Conservation (phyloP, 2,329 filamentous ascomycete species). For the Penicillium sp. region DNA sequence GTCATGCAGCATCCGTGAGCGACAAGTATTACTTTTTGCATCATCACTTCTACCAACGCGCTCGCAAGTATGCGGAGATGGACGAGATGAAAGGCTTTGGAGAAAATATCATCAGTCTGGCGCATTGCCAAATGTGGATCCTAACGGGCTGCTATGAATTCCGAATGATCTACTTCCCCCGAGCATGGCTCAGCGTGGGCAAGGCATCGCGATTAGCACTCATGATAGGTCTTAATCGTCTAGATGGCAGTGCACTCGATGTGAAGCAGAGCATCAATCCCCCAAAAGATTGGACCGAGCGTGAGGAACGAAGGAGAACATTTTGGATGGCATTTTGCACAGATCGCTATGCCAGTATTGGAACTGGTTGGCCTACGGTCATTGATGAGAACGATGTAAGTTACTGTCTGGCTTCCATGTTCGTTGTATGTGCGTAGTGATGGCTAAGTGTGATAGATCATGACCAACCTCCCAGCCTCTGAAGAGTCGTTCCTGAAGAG, state of each 20-base stretch:
- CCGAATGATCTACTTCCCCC: conserved; percentile 95
- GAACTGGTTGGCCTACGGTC: conserved; percentile 95
- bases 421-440: neutral
- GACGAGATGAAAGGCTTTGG: conserved; percentile 93
- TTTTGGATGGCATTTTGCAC: conserved; percentile 95
- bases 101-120: conserved; percentile 82
- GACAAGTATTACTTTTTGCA: conserved; percentile 81
- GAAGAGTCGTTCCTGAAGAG: conserved; percentile 86
- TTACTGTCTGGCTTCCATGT: conserved; percentile 1
- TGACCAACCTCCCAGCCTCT: conserved; percentile 79
- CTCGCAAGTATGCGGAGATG: conserved; percentile 85
- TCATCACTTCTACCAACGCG: conserved; percentile 85
- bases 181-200: conserved; percentile 92
- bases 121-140: conserved; percentile 82
- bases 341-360: conserved; percentile 92
- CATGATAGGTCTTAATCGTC: conserved; percentile 89
- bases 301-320: conserved; percentile 84
- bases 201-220: conserved; percentile 77
- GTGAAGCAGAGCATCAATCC: conserved; percentile 90
- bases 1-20: conserved; percentile 79
- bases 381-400: conserved; percentile 83
- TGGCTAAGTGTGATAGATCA: conserved; percentile 57
- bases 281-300: conserved; percentile 89
- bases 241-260: conserved; percentile 81
- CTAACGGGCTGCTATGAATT: conserved; percentile 86